A percentile compares a stretch with the other conserved stretches of the same genome.
phyloP scores from a whole-genome alignment of 2,329 filamentous ascomycete species.

The Alternaria sp. region DNA sequence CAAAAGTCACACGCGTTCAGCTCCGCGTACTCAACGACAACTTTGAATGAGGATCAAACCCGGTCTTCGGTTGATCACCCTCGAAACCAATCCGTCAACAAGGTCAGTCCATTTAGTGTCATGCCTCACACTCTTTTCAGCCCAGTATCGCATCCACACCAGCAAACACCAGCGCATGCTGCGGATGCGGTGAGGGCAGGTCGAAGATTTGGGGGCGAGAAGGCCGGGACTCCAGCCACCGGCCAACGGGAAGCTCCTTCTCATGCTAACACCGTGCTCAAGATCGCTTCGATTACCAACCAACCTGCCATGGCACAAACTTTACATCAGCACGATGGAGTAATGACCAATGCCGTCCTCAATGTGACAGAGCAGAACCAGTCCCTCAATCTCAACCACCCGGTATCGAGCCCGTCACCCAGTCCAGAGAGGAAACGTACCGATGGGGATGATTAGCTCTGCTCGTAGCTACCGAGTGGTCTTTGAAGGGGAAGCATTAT shows the following conservation, averaged over 20 bases:
- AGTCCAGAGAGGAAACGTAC: too few relatives aligned
- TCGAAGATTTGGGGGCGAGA: neutral
- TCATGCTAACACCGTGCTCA: neutral
- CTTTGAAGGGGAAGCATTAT: too few relatives aligned
- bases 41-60: too few relatives aligned
- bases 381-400: neutral
- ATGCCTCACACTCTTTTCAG: neutral
- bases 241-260: neutral
- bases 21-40: neutral
- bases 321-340: neutral
- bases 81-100: too few relatives aligned
- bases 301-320: neutral
- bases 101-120: neutral
- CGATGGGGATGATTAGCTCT: too few relatives aligned
- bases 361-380: neutral
- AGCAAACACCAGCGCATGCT: neutral
- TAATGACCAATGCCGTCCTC: neutral
- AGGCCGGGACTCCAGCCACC: neutral
- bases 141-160: neutral
- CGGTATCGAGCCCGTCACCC: neutral
- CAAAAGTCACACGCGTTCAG: neutral
- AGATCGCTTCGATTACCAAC: too few relatives aligned
- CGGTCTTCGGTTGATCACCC: too few relatives aligned
- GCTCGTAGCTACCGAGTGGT: too few relatives aligned
- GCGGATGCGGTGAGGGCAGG: neutral